These are phyloP conservation scores for Herpetomonas samuelpessoai DNA, from an alignment of 208 protist species.

Conservation along the genomic window DNA sequence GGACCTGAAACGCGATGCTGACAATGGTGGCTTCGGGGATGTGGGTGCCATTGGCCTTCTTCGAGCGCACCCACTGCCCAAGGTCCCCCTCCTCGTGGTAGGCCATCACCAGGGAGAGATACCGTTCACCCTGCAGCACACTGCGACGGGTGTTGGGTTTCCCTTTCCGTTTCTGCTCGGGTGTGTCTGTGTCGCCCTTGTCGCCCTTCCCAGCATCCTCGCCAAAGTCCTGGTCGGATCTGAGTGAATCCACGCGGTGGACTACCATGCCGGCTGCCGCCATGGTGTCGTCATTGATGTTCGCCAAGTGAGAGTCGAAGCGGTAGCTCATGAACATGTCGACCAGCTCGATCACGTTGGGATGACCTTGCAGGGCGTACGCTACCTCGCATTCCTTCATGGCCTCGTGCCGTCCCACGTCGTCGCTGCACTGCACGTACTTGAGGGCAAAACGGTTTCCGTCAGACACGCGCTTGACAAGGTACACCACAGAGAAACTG, in stretches of 20 bases:
- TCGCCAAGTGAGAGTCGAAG: conserved; percentile 33
- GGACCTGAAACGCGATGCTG: conserved; percentile 77
- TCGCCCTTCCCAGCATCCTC: no score
- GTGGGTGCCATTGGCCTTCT: conserved; percentile 29
- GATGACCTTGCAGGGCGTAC: conserved; percentile 63
- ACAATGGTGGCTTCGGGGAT: conserved; percentile 69
- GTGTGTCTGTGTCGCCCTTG: neutral
- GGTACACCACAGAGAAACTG: conserved; percentile 72
- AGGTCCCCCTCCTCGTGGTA: conserved; percentile 82
- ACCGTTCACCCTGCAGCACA: conserved; percentile 55
- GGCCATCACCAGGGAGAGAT: conserved; percentile 81
- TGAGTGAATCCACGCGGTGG: conserved; percentile 5
- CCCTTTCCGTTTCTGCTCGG: neutral
- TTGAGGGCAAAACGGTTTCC: conserved; percentile 63
- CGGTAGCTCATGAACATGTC: conserved; percentile 84
- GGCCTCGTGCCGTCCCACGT: conserved; percentile 54
- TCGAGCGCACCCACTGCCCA: conserved; percentile 51
- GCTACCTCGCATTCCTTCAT: conserved; percentile 73
- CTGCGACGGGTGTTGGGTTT: conserved; percentile 5
- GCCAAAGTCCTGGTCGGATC: no score
- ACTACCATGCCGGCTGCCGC: conserved; percentile 1
- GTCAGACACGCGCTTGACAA: conserved; percentile 54
- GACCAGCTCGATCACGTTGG: conserved; percentile 64
- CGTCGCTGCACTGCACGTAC: conserved; percentile 60
- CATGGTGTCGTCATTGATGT: conserved; percentile 14